A percentile compares a stretch with the other conserved stretches of the same genome.
Conservation (phyloP, 129 eudicot genomes). For the Lactuca saligna region DNA sequence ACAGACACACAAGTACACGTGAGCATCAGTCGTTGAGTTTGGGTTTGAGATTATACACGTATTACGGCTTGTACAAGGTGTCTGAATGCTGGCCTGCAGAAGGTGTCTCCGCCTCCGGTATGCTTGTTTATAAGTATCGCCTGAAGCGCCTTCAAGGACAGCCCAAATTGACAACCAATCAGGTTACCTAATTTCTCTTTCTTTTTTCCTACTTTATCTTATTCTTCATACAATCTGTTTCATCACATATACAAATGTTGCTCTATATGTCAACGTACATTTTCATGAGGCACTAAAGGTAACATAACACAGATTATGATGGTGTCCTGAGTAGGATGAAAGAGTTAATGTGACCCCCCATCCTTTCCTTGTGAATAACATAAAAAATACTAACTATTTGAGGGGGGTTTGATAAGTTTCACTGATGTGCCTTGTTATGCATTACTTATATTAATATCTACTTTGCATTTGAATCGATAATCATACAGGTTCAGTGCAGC, state of each 20-base stretch:
- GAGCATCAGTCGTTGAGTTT: neutral
- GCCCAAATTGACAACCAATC: conserved; percentile 34
- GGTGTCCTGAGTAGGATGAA: too few relatives aligned
- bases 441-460: neutral
- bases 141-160: conserved; percentile 39
- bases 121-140: conserved; percentile 26
- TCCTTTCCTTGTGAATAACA: too few relatives aligned
- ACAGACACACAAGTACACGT: neutral
- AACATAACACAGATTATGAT: too few relatives aligned
- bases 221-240: too few relatives aligned
- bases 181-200: conserved; percentile 16
- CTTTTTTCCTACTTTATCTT: neutral
- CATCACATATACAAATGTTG: too few relatives aligned
- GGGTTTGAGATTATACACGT: conserved; percentile 25
- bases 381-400: too few relatives aligned
- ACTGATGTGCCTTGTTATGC: neutral
- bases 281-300: too few relatives aligned
- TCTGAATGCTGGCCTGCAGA: conserved; percentile 25
- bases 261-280: too few relatives aligned
- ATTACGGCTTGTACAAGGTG: conserved; percentile 43
- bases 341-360: too few relatives aligned
- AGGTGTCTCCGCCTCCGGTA: conserved; percentile 24
- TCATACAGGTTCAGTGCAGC: conserved; percentile 33
- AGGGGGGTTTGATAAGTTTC: too few relatives aligned
- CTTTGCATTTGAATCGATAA: neutral